These are phyloP conservation scores for Monosporascus sp. DNA, from an alignment of 2,329 filamentous ascomycete genomes.

Conservation along the genomic window DNA sequence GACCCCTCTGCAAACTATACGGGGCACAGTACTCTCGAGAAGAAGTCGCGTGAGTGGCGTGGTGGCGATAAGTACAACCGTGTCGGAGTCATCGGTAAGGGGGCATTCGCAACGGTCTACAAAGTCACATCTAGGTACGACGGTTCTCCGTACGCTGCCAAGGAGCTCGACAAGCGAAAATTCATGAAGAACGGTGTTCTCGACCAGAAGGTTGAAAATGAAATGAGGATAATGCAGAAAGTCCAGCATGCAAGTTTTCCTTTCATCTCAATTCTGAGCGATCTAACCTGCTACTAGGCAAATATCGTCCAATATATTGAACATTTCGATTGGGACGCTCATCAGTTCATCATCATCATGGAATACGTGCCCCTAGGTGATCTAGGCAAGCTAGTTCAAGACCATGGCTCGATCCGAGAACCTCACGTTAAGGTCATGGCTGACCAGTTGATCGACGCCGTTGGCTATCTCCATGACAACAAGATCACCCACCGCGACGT, in stretches of 20 bases:
- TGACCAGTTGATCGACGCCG: constrained; percentile 69
- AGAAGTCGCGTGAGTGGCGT: constrained; percentile 63
- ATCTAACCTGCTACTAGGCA: constrained; percentile 41
- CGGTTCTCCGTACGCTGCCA: constrained; percentile 80
- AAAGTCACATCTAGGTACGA: constrained; percentile 82
- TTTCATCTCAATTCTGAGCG: constrained; percentile 1
- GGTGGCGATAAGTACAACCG: constrained; percentile 83
- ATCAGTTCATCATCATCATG: constrained; percentile 96
- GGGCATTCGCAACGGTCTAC: constrained; percentile 92
- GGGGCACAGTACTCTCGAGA: constrained; percentile 27
- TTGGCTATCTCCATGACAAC: constrained; percentile 79
- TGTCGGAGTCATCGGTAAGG: constrained; percentile 76
- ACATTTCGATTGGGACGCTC: constrained; percentile 73
- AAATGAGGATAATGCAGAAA: constrained; percentile 91
- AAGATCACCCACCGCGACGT: constrained; percentile 98
- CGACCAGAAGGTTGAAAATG: constrained; percentile 90
- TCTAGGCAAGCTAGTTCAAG: constrained; percentile 65
- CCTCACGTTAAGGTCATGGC: constrained; percentile 65
- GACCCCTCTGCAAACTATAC: constrained; percentile 13
- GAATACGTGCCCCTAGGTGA: constrained; percentile 83
- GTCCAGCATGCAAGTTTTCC: constrained; percentile 68
- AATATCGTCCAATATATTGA: constrained; percentile 93
- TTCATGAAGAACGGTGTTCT: constrained; percentile 91
- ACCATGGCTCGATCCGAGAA: constrained; percentile 61
- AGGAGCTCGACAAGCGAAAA: constrained; percentile 87